These are phyloP conservation scores for Epichloe sp. DNA, from an alignment of 2,329 filamentous ascomycete species.

Conservation along the genomic window DNA sequence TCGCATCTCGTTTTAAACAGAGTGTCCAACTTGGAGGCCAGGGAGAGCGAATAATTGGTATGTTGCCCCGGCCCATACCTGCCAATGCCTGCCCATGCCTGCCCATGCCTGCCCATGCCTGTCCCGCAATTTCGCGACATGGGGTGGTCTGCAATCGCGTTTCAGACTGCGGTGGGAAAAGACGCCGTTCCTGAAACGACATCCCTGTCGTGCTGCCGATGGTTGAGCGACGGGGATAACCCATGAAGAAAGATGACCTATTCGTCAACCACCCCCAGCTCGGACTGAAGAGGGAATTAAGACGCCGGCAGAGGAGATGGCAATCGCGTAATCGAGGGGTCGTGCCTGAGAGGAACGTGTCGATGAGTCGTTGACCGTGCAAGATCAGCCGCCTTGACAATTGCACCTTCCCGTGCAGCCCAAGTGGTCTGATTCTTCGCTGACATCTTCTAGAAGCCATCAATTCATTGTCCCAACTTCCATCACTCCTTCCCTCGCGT, in stretches of 20 bases:
- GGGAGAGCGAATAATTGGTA: background rate
- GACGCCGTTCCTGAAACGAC: constrained; percentile 18
- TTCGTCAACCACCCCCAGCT: constrained; percentile 1
- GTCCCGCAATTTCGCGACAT: background rate
- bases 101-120: background rate
- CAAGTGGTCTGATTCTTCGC: constrained; percentile 10
- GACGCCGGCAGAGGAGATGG: background rate
- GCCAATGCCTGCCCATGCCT: background rate
- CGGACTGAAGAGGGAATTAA: background rate
- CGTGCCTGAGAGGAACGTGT: background rate
- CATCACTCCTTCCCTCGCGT: constrained; percentile 4
- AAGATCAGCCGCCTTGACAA: background rate
- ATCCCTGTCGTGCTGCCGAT: background rate
- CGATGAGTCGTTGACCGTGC: background rate
- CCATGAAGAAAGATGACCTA: background rate
- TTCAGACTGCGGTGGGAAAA: constrained; percentile 16
- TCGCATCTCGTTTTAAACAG: constrained; percentile 2
- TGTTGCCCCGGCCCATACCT: background rate
- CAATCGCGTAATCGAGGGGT: background rate
- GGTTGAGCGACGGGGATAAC: background rate
- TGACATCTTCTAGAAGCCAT: constrained; percentile 20
- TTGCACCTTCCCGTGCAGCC: background rate
- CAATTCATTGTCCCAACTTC: constrained; percentile 2
- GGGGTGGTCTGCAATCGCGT: constrained; percentile 9
- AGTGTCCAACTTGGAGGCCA: background rate